These are phyloP conservation scores for Phragmites australis DNA, from an alignment of 176 grass and related monocot species.

Conservation along the genomic window DNA sequence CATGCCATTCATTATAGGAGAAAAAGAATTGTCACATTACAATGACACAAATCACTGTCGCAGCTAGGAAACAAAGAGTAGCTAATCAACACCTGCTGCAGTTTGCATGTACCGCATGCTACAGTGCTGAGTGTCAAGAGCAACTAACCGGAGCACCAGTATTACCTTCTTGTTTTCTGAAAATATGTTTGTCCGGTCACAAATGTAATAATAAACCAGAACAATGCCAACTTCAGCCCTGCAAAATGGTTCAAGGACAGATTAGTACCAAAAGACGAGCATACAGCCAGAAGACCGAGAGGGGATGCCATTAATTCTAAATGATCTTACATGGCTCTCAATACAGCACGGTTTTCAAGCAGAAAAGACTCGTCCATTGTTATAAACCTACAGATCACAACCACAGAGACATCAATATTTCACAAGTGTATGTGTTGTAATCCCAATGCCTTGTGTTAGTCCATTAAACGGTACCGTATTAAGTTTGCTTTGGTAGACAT, in stretches of 20 bases:
- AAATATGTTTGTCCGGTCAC: slow-evolving; percentile 89
- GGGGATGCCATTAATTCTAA: slow-evolving; percentile 13
- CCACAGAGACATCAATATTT: slow-evolving; percentile 8
- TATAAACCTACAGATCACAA: slow-evolving; percentile 65
- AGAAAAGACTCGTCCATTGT: slow-evolving; percentile 80
- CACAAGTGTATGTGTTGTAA: not conserved
- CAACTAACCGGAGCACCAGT: not conserved
- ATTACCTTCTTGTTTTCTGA: slow-evolving; percentile 75
- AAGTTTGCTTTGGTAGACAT: slow-evolving; percentile 55
- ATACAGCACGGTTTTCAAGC: slow-evolving; percentile 67
- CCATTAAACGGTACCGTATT: slow-evolving; percentile 38
- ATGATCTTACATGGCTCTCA: slow-evolving; percentile 81
- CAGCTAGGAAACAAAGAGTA: no score
- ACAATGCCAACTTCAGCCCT: slow-evolving; percentile 74
- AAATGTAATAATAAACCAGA: slow-evolving; percentile 81
- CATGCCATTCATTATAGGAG: no score
- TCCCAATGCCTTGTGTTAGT: not conserved
- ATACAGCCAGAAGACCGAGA: not conserved
- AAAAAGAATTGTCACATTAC: no score
- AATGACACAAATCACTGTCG: no score
- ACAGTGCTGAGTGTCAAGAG: not conserved
- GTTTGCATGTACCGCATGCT: not conserved
- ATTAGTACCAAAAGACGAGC: not conserved
- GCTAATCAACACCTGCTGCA: not conserved
- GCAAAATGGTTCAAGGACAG: slow-evolving; percentile 23